Evolutionary conservation across 1,284 basidiomycete species (phyloP), one percentile per base, ranked within the genome.

Genomic region (Ganoderma resinaceum): DNA sequence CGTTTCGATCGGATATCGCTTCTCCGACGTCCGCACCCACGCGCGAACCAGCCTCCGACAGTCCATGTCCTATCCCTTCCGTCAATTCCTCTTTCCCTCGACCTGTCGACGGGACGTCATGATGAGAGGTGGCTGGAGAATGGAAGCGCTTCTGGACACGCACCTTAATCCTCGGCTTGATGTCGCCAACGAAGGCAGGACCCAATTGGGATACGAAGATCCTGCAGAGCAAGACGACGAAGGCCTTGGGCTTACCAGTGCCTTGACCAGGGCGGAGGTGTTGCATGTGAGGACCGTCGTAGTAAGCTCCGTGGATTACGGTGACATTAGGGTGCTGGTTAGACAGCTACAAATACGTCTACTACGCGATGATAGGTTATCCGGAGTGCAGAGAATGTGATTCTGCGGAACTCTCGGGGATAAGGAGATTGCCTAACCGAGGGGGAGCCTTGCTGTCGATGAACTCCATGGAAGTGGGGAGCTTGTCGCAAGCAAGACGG

Each of bases 1-100:
- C 71, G 20, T 78, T 72, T 79, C 76, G 18, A 72, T 65, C 16
- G 73, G 73, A 53, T 77, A 77, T 72, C 79, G 84, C 75, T 84
- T 80, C 78, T 91, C 89, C 67, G 94, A 76, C 4, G 93, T 83
- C 78, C 94, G 88, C 6, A 96, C 95, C 87, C 92, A 97, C 75
- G 94, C 1, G 97, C 98, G 87, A 99, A 98, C 96, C 96, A 99
- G 0, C 97, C 98, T 74, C 91, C 71, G 0, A 98, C 97, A 74
- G 99, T 96, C 67, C 97, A 87, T 69, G 95, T 97, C 62, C 97
- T 85, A 0, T 97, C 98, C 78, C 92, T 92, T 96, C 97, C 14
- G 99, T 98, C 97, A 99, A 60, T 96, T 96, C n/a, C 7, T 95
- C 16, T 86, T 88, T 68, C 91, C 90, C 33, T 78, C 75, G 18